Conservation (phyloP, 495 filamentous ascomycete genomes). For the Podospora pseudopauciseta region DNA sequence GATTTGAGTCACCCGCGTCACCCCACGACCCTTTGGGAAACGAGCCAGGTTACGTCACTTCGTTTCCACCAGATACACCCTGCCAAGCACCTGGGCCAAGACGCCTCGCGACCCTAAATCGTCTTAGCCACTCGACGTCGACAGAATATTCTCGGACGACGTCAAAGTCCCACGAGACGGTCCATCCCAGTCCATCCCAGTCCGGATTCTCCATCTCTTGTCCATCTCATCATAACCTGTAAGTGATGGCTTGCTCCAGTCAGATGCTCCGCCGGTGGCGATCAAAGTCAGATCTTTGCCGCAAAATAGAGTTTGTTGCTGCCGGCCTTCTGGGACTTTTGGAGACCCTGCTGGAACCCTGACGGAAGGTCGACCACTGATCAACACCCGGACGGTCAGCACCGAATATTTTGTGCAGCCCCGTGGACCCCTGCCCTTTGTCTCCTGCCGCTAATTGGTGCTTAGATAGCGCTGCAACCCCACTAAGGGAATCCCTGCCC, state of each 20-base stretch:
- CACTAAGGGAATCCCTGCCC: slow-evolving; percentile 14
- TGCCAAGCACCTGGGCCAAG: slow-evolving; percentile 7
- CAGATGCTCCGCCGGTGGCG: slow-evolving; percentile 2
- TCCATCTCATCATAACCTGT: neutral
- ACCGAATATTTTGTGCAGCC: slow-evolving; percentile 7
- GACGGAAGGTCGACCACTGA: too few species aligned
- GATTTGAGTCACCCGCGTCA: slow-evolving; percentile 18
- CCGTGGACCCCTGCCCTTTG: slow-evolving; percentile 6
- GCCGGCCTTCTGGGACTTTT: neutral
- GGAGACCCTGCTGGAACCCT: too few species aligned
- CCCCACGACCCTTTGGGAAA: slow-evolving; percentile 7
- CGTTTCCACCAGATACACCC: slow-evolving; percentile 5
- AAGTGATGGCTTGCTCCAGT: neutral
- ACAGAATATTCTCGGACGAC: slow-evolving; percentile 1
- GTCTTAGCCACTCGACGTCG: slow-evolving; percentile 1
- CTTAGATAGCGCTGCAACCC: slow-evolving; percentile 9
- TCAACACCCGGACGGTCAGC: neutral
- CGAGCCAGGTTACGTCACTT: slow-evolving; percentile 17
- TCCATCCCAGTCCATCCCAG: too few species aligned
- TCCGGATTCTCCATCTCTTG: too few species aligned
- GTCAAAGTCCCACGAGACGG: neutral
- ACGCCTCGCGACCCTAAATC: slow-evolving; percentile 5
- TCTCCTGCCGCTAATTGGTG: slow-evolving; percentile 20
- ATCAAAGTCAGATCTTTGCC: slow-evolving; percentile 2
- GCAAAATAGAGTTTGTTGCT: slow-evolving; percentile 6